These are phyloP conservation scores for Neurospora africana DNA, from an alignment of 495 filamentous ascomycete genomes.

Conservation along the genomic window DNA sequence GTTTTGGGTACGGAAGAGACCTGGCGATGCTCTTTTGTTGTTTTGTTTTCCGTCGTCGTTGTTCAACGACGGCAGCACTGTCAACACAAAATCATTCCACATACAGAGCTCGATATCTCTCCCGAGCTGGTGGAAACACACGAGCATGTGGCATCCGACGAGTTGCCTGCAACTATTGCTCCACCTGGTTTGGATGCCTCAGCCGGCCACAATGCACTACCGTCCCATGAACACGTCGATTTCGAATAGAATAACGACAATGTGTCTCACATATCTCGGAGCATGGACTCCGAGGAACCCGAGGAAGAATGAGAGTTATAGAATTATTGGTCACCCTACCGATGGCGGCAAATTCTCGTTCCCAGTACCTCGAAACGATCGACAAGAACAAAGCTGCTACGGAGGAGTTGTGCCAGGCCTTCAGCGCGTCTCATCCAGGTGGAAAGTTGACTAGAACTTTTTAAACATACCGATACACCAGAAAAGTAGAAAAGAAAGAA, in stretches of 20 bases:
- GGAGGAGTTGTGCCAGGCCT: conserved; percentile 21
- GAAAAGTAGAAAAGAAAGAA: no score
- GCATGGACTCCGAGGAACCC: neutral
- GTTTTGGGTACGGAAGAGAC: no score
- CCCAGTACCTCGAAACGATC: conserved; percentile 30
- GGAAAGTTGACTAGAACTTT: no score
- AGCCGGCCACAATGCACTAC: conserved; percentile 17
- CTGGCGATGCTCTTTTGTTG: no score
- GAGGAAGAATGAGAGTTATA: conserved; percentile 4
- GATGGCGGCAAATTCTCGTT: conserved; percentile 25
- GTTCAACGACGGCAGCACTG: no score
- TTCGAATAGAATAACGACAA: neutral
- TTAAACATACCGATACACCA: no score
- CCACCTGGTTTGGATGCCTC: conserved; percentile 28
- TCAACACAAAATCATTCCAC: no score
- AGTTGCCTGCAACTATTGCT: conserved; percentile 23
- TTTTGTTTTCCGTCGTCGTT: no score
- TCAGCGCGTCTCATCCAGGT: conserved; percentile 9
- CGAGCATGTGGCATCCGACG: neutral
- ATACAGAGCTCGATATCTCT: neutral
- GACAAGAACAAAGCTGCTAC: conserved; percentile 25
- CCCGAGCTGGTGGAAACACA: neutral
- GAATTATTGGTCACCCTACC: conserved; percentile 33
- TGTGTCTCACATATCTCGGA: neutral
- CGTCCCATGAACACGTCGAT: conserved; percentile 5